Conservation (phyloP, 306 rosid species). For the Dalbergia cochinchinensis region DNA sequence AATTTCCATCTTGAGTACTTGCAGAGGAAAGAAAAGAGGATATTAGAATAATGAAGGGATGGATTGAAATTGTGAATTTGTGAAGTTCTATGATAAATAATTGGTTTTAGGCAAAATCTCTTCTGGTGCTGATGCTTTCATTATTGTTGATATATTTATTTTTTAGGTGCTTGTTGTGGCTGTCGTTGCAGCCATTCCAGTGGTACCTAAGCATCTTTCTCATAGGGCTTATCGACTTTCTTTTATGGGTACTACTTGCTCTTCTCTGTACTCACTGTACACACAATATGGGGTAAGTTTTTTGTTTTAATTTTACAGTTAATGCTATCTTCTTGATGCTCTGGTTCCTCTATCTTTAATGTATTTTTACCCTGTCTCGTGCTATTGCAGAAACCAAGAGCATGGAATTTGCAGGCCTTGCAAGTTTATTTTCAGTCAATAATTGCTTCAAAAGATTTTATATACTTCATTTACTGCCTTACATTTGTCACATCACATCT, state of each 20-base stretch:
- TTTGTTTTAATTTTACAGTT: conserved; percentile 28
- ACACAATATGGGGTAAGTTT: conserved; percentile 75
- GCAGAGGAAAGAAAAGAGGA: conserved; percentile 4
- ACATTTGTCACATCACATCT: conserved; percentile 80
- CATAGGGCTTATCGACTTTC: conserved; percentile 91
- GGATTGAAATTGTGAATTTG: conserved; percentile 8
- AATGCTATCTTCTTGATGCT: conserved; percentile 23
- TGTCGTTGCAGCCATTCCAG: conserved; percentile 80
- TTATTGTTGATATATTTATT: conserved; percentile 17
- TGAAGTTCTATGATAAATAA: background rate
- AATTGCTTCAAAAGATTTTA: conserved; percentile 80
- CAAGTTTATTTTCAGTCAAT: conserved; percentile 86
- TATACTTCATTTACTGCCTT: conserved; percentile 84
- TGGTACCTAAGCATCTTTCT: conserved; percentile 80
- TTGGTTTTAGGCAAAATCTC: background rate
- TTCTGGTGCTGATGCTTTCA: conserved; percentile 38
- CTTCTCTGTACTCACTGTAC: conserved; percentile 84
- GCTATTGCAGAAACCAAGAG: conserved; percentile 84
- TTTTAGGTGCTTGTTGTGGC: conserved; percentile 90
- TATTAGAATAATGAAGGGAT: conserved; percentile 24
- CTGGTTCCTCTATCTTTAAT: conserved; percentile 28
- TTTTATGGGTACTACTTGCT: conserved; percentile 87
- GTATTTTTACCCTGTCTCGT: conserved; percentile 36
- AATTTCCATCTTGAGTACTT: conserved; percentile 20
- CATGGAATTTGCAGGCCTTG: conserved; percentile 90